Evolutionary conservation across 2,329 filamentous ascomycete genomes (phyloP).

Genomic region (Colletotrichum eremochloae): DNA sequence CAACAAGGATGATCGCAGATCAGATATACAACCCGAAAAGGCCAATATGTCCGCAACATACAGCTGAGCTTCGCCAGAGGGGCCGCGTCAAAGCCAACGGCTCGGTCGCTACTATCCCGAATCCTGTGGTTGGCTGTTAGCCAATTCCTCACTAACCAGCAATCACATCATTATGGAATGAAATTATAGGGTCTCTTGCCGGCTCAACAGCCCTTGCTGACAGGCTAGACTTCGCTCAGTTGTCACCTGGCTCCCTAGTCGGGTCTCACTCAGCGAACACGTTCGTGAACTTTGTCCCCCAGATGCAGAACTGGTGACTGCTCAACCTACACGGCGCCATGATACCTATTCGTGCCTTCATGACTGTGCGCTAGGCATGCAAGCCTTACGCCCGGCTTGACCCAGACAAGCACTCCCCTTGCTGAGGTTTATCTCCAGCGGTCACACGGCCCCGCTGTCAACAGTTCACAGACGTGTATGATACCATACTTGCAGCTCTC

Average conservation of each 20-base stretch:
- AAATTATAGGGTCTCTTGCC: neutral
- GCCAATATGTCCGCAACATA: neutral
- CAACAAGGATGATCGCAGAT: constrained; percentile 11
- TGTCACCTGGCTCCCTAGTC: neutral
- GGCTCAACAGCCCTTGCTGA: neutral
- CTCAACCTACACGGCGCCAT: constrained; percentile 1
- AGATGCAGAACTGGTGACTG: neutral
- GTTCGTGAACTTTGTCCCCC: neutral
- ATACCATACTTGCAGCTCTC: neutral
- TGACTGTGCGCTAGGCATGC: constrained; percentile 4
- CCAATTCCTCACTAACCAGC: neutral
- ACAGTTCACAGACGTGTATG: neutral
- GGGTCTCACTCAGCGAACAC: neutral
- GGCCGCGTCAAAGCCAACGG: neutral
- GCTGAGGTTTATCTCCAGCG: neutral
- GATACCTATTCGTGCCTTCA: neutral
- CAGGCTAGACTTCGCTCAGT: neutral
- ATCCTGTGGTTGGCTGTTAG: too few relatives aligned
- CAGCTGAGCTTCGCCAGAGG: neutral
- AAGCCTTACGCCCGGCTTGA: neutral
- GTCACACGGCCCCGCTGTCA: neutral
- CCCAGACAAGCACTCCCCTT: neutral
- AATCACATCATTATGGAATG: neutral
- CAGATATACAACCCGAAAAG: neutral
- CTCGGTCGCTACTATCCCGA: neutral